Percentiles rank a stretch among this genome's conserved stretches.
These are phyloP conservation scores for Candida coquimbonensis DNA, from an alignment of 805 yeast species.

Conservation along the genomic window DNA sequence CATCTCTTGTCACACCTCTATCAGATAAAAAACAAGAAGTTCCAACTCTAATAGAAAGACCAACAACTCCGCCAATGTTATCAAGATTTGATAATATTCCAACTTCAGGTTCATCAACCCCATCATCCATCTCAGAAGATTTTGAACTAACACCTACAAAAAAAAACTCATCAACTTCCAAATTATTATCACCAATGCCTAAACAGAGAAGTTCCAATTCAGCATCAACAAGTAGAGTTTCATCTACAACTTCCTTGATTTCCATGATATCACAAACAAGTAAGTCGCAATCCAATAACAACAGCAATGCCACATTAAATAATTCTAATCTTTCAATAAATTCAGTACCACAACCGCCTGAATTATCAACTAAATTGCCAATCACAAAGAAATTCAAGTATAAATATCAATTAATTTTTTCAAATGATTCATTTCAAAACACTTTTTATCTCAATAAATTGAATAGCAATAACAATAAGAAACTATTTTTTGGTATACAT, in stretches of 20 bases:
- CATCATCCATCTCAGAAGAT: constrained; percentile 1
- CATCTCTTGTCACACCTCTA: too few species aligned
- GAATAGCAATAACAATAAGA: background rate
- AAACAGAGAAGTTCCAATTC: background rate
- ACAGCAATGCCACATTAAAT: background rate
- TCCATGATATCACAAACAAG: constrained; percentile 4
- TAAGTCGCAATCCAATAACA: background rate
- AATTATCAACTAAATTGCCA: constrained; percentile 36
- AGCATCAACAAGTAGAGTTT: constrained; percentile 7
- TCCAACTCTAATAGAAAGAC: background rate
- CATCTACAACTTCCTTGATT: constrained; percentile 13
- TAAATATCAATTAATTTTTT: constrained; percentile 39
- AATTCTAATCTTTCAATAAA: constrained; percentile 15
- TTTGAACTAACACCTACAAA: constrained; percentile 3
- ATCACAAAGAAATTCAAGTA: constrained; percentile 38
- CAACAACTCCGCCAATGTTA: constrained; percentile 4
- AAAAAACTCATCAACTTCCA: background rate
- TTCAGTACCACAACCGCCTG: constrained; percentile 35
- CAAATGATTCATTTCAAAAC: constrained; percentile 34
- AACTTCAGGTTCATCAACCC: background rate
- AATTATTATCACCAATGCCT: constrained; percentile 1
- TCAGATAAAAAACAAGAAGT: background rate
- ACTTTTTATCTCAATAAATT: constrained; percentile 17
- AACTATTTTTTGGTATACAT: constrained; percentile 1
- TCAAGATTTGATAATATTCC: background rate